Conservation (phyloP, 2,329 filamentous ascomycete genomes). For the Paracorniculantispora psalliotae region DNA sequence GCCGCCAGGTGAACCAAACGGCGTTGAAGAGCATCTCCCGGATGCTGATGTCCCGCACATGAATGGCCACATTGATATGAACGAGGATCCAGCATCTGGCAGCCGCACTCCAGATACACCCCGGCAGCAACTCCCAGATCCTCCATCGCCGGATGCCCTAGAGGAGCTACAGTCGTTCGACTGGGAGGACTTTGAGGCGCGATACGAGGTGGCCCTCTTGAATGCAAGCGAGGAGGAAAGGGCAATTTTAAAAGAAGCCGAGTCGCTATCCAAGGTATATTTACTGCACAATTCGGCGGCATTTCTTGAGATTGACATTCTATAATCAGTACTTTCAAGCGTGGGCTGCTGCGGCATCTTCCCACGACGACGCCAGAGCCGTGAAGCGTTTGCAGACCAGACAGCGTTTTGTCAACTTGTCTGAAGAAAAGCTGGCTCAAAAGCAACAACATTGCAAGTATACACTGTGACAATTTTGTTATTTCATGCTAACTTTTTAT, state of each 20-base stretch:
- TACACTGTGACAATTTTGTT: too few species aligned
- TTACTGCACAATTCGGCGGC: neutral
- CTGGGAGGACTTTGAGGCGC: slow-evolving; percentile 70
- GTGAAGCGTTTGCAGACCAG: slow-evolving; percentile 78
- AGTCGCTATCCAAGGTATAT: slow-evolving; percentile 58
- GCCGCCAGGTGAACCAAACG: slow-evolving; percentile 3
- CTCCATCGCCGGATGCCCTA: neutral
- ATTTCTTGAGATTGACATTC: neutral
- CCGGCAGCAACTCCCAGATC: neutral
- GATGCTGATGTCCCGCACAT: neutral
- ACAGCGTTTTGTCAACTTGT: slow-evolving; percentile 67
- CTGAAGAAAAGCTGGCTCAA: slow-evolving; percentile 64
- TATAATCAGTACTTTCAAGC: slow-evolving; percentile 68
- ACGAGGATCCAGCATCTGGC: neutral
- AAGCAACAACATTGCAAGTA: slow-evolving; percentile 76
- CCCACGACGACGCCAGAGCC: slow-evolving; percentile 71
- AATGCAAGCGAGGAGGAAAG: slow-evolving; percentile 60
- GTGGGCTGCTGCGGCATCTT: slow-evolving; percentile 70
- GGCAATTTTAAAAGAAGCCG: slow-evolving; percentile 61
- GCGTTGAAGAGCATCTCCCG: neutral
- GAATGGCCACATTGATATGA: neutral
- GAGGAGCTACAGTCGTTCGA: slow-evolving; percentile 46
- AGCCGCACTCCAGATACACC: neutral
- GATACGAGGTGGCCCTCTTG: slow-evolving; percentile 62
- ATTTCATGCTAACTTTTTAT: neutral